Evolutionary conservation across 768 basidiomycete genomes (phyloP), one percentile per base, ranked within the genome.

Genomic region (Suillus luteus): DNA sequence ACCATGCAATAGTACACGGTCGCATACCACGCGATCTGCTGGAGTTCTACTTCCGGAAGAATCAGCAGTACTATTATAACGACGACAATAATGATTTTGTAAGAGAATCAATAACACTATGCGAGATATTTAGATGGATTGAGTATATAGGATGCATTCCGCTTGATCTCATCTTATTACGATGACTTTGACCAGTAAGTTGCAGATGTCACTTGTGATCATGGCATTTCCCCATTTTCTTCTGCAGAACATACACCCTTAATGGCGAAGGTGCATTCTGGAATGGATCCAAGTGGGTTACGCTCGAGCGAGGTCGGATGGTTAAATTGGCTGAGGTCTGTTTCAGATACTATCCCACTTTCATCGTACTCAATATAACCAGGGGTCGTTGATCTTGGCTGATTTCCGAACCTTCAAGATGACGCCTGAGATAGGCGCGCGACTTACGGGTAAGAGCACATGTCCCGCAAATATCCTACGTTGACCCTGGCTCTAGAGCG

Each of bases 1-100:
- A 57, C 11, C 22, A 57, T 27, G 59, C 54, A n/a, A 27, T 59
- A 8, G 31, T 27, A 6, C 59, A 69, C 15, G 68, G 69, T 12
- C 68, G 68, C 38, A 64, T 69, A 22, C 69, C 68, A 8, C 66
- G 40, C 24, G 68, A 69, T 19, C 57, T 66, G 5, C 55, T 65
- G 19, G 27, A 17, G 5, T 65, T 64, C 38, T 58, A 65, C 46
- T 65, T 65, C 55, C 55, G 35, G 37, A 40, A 43, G 37, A 35
- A 44, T 33, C 51, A 54, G 19, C 59, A 43, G 19, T 60, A 40
- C 55, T 65, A 59, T 22, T 59, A 59, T 41, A 15, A 10, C 14
- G 54, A 65, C 15, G 40, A 51, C 22, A 41, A 64, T 44, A 10
- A 22, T 48, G 49, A 41, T 22, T 37, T 65, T 27, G 51, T 60